Conservation (phyloP, 495 filamentous ascomycete species). For the Talaromyces borbonicus region DNA sequence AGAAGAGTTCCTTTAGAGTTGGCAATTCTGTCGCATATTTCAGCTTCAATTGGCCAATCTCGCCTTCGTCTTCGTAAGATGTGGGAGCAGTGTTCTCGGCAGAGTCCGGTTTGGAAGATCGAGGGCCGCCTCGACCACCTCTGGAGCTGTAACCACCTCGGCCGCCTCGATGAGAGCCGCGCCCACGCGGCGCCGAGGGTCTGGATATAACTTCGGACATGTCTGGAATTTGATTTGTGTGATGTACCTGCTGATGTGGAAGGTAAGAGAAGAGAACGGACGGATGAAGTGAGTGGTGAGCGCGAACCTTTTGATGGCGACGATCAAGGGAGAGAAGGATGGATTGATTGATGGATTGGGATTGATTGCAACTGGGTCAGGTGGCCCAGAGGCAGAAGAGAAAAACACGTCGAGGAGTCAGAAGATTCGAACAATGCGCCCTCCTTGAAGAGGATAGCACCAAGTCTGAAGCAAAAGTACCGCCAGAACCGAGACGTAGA, state of each 20-base stretch:
- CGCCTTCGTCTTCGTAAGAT: slow-evolving; percentile 72
- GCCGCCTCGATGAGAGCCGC: slow-evolving; percentile 72
- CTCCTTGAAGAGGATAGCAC: slow-evolving; percentile 34
- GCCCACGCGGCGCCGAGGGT: slow-evolving; percentile 64
- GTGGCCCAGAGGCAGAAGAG: slow-evolving; percentile 26
- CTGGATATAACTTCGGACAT: slow-evolving; percentile 94
- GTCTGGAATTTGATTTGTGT: slow-evolving; percentile 21
- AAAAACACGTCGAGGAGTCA: slow-evolving; percentile 20
- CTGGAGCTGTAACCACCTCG: slow-evolving; percentile 70
- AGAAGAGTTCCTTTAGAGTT: slow-evolving; percentile 81
- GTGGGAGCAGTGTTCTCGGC: slow-evolving; percentile 39
- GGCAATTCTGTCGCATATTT: slow-evolving; percentile 65
- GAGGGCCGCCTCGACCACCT: slow-evolving; percentile 54
- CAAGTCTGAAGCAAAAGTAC: slow-evolving; percentile 30
- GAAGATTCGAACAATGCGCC: slow-evolving; percentile 22
- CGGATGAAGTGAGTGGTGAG: slow-evolving; percentile 8
- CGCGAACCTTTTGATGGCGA: slow-evolving; percentile 13
- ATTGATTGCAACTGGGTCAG: slow-evolving; percentile 17
- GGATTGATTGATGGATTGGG: no score
- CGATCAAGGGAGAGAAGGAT: neutral
- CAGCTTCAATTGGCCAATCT: slow-evolving; percentile 85
- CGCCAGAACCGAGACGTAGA: slow-evolving; percentile 34
- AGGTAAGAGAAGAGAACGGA: slow-evolving; percentile 21
- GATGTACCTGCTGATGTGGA: slow-evolving; percentile 21
- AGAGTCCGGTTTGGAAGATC: slow-evolving; percentile 63